Evolutionary conservation across 345 rosid species (phyloP).

Genomic region (Capsella bursapastoris): DNA sequence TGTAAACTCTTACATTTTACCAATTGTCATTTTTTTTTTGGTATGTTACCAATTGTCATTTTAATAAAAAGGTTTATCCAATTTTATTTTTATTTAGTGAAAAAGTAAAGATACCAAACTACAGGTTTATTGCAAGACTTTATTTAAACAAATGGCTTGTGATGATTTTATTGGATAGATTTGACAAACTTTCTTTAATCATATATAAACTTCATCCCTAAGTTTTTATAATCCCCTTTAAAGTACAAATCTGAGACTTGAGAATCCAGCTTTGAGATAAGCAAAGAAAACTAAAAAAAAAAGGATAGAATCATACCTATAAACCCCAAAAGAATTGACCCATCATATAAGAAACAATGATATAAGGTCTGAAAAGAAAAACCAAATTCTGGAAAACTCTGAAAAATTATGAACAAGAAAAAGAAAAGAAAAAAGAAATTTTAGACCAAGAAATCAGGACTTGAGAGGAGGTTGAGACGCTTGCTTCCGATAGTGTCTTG

Average conservation of each 20-base stretch:
- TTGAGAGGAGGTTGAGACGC: slow-evolving; percentile 61
- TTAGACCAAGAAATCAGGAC: slow-evolving; percentile 52
- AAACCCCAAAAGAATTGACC: slow-evolving; percentile 19
- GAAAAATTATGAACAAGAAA: background rate
- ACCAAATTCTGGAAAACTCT: background rate
- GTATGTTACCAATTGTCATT: background rate
- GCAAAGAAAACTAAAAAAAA: background rate
- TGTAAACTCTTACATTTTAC: no score
- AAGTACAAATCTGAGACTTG: slow-evolving; percentile 45
- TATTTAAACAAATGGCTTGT: background rate
- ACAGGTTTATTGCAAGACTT: no score
- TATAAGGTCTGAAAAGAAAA: background rate
- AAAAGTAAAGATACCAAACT: no score
- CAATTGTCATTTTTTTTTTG: background rate
- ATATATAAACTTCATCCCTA: background rate
- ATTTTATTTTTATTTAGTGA: no score
- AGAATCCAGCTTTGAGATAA: slow-evolving; percentile 2
- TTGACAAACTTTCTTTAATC: slow-evolving; percentile 5
- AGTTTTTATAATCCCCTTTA: background rate
- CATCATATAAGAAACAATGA: slow-evolving; percentile 15
- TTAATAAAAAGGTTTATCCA: no score
- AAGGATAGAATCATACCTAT: slow-evolving; percentile 2
- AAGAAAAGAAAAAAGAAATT: slow-evolving; percentile 34
- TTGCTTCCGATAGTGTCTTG: slow-evolving; percentile 69
- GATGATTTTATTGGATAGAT: background rate